Conservation (phyloP, 805 yeast species). For the Candida tammaniensis region DNA sequence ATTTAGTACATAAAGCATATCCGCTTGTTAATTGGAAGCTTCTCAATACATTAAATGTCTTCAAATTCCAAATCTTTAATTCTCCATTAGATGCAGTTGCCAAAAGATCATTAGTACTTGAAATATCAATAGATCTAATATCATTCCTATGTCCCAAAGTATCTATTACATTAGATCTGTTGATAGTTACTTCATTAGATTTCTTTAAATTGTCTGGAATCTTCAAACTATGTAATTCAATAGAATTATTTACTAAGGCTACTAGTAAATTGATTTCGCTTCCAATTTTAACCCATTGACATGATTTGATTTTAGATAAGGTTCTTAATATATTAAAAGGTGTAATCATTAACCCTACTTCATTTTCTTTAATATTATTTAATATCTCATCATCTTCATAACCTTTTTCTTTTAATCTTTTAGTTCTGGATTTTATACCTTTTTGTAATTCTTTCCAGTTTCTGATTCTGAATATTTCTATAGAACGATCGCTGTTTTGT, state of each 20-base stretch:
- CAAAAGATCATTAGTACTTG: conserved; percentile 74
- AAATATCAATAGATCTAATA: conserved; percentile 76
- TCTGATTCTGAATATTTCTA: conserved; percentile 79
- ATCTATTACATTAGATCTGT: conserved; percentile 60
- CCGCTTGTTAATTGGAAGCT: conserved; percentile 75
- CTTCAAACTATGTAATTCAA: conserved; percentile 63
- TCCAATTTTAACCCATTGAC: conserved; percentile 57
- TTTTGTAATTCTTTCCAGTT: conserved; percentile 72
- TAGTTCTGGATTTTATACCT: conserved; percentile 73
- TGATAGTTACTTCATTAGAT: conserved; percentile 41
- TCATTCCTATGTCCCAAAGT: conserved; percentile 88
- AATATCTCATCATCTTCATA: conserved; percentile 53
- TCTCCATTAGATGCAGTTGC: conserved; percentile 91
- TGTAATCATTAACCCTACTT: conserved; percentile 59
- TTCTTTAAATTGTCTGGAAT: conserved; percentile 58
- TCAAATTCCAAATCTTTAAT: conserved; percentile 83
- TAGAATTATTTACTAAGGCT: conserved; percentile 68
- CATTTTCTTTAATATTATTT: conserved; percentile 38
- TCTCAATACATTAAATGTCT: conserved; percentile 71
- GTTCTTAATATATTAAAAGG: conserved; percentile 70
- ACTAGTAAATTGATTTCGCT: conserved; percentile 56
- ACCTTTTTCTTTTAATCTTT: conserved; percentile 75
- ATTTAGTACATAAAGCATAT: conserved; percentile 74
- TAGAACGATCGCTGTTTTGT: conserved; percentile 76
- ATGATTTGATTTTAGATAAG: conserved; percentile 58